phyloP scores from a whole-genome alignment of 225 moss, liverwort and hornwort species.

The Ulota crispa region DNA sequence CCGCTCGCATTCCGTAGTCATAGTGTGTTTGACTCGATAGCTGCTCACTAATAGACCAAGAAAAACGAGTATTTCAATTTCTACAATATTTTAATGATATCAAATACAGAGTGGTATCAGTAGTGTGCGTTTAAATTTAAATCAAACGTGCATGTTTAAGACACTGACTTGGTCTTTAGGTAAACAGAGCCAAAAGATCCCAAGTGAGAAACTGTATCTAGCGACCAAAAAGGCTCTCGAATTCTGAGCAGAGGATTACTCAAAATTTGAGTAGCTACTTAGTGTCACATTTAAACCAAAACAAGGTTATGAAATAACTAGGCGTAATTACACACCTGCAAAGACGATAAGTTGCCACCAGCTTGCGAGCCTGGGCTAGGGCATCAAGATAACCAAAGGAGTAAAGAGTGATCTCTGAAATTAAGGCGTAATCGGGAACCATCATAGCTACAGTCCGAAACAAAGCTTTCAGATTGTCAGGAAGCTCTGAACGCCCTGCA shows the following conservation, averaged over 20 bases:
- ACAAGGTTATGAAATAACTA: not conserved
- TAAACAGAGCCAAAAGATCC: not conserved
- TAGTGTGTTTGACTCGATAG: slow-evolving; percentile 73
- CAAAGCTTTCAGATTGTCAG: slow-evolving; percentile 67
- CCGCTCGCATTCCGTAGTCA: slow-evolving; percentile 81
- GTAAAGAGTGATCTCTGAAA: slow-evolving; percentile 69
- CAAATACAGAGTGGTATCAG: not conserved
- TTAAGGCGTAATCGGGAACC: slow-evolving; percentile 78
- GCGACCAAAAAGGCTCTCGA: not conserved
- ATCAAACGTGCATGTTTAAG: not conserved
- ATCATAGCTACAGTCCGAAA: slow-evolving; percentile 74
- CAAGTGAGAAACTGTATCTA: not conserved
- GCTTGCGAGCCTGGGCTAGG: slow-evolving; percentile 61
- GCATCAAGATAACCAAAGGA: slow-evolving; percentile 71
- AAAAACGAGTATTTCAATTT: not conserved
- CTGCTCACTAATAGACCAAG: slow-evolving; percentile 51
- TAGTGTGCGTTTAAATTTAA: not conserved
- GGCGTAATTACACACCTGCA: slow-evolving; percentile 45
- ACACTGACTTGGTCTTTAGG: not conserved
- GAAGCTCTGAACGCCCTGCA: slow-evolving; percentile 69
- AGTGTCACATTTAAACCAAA: not conserved
- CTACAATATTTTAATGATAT: not conserved
- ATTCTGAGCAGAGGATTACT: not conserved
- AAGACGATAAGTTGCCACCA: slow-evolving; percentile 70
- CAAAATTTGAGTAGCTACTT: not conserved